Evolutionary conservation across 2,329 filamentous ascomycete genomes (phyloP).

Genomic region (Fusarium sp.): DNA sequence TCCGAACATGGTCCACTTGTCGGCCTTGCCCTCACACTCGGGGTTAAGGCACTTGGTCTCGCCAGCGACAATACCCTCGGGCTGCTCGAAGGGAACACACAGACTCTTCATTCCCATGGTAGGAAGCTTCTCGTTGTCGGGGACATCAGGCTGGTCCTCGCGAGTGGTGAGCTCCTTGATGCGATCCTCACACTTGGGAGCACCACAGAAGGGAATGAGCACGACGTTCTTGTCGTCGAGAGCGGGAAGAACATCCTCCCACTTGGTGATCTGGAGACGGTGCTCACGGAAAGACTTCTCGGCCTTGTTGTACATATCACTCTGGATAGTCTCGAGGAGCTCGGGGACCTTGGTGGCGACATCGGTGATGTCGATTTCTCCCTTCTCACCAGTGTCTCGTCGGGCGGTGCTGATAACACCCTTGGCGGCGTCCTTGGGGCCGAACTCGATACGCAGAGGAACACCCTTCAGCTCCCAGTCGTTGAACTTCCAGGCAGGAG

Average conservation of each 20-base stretch:
- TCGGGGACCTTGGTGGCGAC: slow-evolving; percentile 78
- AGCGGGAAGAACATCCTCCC: slow-evolving; percentile 90
- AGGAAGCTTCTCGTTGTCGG: slow-evolving; percentile 65
- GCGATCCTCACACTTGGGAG: slow-evolving; percentile 85
- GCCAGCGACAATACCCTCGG: slow-evolving; percentile 78
- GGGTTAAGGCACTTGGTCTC: slow-evolving; percentile 94
- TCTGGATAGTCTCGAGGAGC: slow-evolving; percentile 90
- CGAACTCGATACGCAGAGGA: slow-evolving; percentile 93
- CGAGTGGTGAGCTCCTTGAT: slow-evolving; percentile 93
- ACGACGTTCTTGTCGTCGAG: slow-evolving; percentile 94
- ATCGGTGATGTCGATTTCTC: slow-evolving; percentile 79
- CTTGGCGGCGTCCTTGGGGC: slow-evolving; percentile 91
- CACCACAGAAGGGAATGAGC: slow-evolving; percentile 89
- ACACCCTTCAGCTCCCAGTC: slow-evolving; percentile 98
- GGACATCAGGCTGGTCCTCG: slow-evolving; percentile 66
- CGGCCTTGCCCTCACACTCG: slow-evolving; percentile 78
- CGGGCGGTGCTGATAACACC: slow-evolving; percentile 86
- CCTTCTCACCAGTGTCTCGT: slow-evolving; percentile 88
- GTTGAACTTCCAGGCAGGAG: slow-evolving; percentile 98
- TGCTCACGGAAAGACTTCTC: slow-evolving; percentile 82
- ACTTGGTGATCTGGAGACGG: slow-evolving; percentile 82
- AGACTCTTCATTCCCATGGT: slow-evolving; percentile 75
- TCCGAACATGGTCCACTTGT: slow-evolving; percentile 94
- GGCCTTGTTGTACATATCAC: slow-evolving; percentile 81
- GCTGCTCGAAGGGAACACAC: slow-evolving; percentile 85